A percentile compares a stretch with the other conserved stretches of the same genome.
Conservation (phyloP, 805 yeast species). For the Candida orba region DNA sequence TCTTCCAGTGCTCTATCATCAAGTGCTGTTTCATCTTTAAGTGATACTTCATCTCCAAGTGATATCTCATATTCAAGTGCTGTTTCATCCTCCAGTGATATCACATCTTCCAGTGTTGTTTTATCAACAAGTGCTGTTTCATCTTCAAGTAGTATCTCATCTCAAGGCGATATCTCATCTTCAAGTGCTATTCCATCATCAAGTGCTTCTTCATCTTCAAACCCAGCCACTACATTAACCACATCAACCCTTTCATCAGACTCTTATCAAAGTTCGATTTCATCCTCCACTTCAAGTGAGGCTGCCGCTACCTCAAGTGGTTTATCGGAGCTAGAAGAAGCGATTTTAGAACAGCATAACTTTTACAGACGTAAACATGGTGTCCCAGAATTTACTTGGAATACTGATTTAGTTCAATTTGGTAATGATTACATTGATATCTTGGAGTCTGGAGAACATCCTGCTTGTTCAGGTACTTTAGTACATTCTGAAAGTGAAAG, state of each 20-base stretch:
- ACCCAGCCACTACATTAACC: neutral
- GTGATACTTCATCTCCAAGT: neutral
- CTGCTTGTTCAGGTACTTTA: constrained; percentile 51
- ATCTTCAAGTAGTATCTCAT: neutral
- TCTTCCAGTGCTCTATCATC: neutral
- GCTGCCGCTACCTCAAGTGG: constrained; percentile 2
- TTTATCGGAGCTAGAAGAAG: constrained; percentile 27
- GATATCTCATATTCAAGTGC: neutral
- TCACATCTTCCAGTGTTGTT: neutral
- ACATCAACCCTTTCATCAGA: neutral
- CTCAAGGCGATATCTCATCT: neutral
- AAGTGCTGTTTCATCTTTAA: neutral
- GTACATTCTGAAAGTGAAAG: constrained; percentile 59
- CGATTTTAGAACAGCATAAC: constrained; percentile 45
- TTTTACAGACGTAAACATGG: constrained; percentile 40
- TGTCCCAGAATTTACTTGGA: constrained; percentile 43
- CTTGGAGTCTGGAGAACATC: constrained; percentile 28
- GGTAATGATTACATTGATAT: constrained; percentile 44
- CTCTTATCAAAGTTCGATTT: constrained; percentile 1
- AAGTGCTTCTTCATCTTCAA: neutral
- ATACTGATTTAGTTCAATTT: constrained; percentile 34
- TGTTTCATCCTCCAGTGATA: neutral
- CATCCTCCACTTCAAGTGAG: constrained; percentile 3
- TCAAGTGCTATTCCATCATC: neutral
- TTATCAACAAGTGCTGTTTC: neutral